phyloP scores from a whole-genome alignment of 371 early-diverging fungal species.

The Mortierella sp. region DNA sequence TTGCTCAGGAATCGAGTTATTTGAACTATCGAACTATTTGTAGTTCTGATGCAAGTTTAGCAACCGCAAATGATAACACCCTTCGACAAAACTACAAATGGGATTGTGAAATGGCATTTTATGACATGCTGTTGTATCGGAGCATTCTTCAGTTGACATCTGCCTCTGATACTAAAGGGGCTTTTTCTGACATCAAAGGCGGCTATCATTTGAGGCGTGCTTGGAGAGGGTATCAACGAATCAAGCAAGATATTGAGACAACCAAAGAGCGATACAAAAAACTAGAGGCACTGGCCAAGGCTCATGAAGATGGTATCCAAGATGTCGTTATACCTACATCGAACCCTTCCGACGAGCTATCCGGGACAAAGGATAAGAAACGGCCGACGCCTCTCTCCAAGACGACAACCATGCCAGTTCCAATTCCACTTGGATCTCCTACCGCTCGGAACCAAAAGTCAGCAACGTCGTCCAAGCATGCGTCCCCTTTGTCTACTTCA shows the following conservation, averaged over 20 bases:
- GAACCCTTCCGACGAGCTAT: background rate
- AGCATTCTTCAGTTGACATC: slow-evolving; percentile 52
- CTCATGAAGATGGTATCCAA: slow-evolving; percentile 15
- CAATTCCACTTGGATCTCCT: slow-evolving; percentile 4
- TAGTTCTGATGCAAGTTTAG: slow-evolving; percentile 26
- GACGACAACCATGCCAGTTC: slow-evolving; percentile 14
- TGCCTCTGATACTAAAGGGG: slow-evolving; percentile 51
- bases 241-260: slow-evolving; percentile 50
- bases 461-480: slow-evolving; percentile 13
- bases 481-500: slow-evolving; percentile 20
- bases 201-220: slow-evolving; percentile 54
- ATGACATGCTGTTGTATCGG: slow-evolving; percentile 52
- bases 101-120: slow-evolving; percentile 56
- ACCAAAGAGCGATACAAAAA: slow-evolving; percentile 40
- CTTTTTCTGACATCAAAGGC: slow-evolving; percentile 54
- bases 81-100: slow-evolving; percentile 55
- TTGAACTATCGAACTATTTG: slow-evolving; percentile 30
- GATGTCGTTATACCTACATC: background rate
- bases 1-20: slow-evolving; percentile 34
- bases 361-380: slow-evolving; percentile 1
- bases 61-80: slow-evolving; percentile 34
- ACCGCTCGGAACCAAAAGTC: background rate
- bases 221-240: slow-evolving; percentile 55
- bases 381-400: slow-evolving; percentile 7
- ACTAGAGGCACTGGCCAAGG: slow-evolving; percentile 14